These are phyloP conservation scores for Teunomyces funiuensis DNA, from an alignment of 805 yeast species.

Conservation along the genomic window DNA sequence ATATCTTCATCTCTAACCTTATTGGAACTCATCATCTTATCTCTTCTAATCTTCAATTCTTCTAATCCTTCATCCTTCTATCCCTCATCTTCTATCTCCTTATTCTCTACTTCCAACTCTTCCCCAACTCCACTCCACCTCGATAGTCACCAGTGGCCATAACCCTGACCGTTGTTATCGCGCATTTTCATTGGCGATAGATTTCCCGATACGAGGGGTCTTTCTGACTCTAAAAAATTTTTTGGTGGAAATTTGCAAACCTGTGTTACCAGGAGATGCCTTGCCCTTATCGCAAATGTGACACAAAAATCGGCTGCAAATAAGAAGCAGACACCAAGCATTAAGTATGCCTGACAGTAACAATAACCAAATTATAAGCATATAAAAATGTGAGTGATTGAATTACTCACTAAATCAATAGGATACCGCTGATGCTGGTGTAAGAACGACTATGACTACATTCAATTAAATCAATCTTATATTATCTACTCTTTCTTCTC, in stretches of 20 bases:
- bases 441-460: neutral
- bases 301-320: neutral
- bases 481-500: constrained; percentile 17
- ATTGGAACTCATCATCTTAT: neutral
- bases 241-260: neutral
- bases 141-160: neutral
- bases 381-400: no score
- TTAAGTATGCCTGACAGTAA: no score
- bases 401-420: no score
- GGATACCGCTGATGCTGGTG: no score
- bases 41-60: neutral
- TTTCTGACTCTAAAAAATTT: neutral
- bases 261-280: neutral
- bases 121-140: no score
- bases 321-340: no score
- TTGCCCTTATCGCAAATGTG: neutral
- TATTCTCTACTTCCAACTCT: no score
- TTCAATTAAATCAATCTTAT: neutral
- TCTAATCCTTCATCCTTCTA: neutral
- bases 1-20: no score
- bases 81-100: no score
- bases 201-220: constrained; percentile 1
- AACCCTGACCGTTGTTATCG: constrained; percentile 1
- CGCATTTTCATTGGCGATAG: constrained; percentile 2
- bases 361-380: no score